Base-by-base conservation (phyloP, 2,329 filamentous ascomycete genomes). In the Albophoma yamanashiensis region DNA sequence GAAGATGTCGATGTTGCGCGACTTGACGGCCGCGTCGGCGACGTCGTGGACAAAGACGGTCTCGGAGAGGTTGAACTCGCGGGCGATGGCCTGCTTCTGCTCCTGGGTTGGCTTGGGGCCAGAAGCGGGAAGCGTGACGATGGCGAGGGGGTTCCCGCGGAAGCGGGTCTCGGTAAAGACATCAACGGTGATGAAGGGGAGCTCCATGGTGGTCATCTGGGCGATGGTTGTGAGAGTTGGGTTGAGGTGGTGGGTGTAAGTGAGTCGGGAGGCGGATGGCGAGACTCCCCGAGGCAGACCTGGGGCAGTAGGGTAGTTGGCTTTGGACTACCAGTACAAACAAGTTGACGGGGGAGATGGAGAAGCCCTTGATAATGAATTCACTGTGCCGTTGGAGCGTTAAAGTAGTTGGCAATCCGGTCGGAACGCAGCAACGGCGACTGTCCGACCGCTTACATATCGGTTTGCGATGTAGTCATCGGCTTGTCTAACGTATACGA, bases 11-110 rank as follows among this genome's bases (percentile, higher is more conserved):
- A 86, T 77, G 58, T 71, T 71, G 52, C 79, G 71, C 25, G 67
- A 56, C 60, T 59, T 62, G 62, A 73, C 67, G 15, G 64, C 61
- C 27, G 67, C 63, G 56, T 74, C 71, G 36, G 70, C 65, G 56
- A 70, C 63, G 56, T 80, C 77, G 71, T 87, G 82, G 40, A 87
- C 71, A 67, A 87, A 87, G 55, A 85, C 81, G 0, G 84, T 87
- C 70, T 86, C 84, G 57, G 82, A 84, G 66, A 84, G 80, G 70
- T 84, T 85, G 74, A 87, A 87, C 70, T 88, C 85, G 60, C 76
- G 74, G 52, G 84, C 83, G 62, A 87, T 80, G 62, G 72, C 67
- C 67, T 85, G 82, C 67, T 87, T 87, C 66, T 79, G 76, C 2
- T 73, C 68, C 65, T 82, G 79, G 2, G 76, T 75, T 27, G 85